Evolutionary conservation across 1,139 yeast species (phyloP).

Genomic region (Pichia sp.): DNA sequence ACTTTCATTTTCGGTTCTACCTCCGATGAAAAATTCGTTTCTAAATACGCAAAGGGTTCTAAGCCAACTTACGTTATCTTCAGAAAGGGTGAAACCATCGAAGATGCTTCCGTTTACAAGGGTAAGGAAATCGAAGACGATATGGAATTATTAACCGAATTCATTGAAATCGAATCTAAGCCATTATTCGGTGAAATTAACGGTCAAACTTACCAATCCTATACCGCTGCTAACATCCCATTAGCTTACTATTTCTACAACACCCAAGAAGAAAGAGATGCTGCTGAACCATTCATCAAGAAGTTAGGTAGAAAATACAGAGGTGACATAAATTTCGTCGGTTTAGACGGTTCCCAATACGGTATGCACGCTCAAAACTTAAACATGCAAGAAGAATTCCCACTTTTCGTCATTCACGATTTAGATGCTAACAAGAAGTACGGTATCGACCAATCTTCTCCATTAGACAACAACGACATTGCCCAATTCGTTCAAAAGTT

Average conservation of each 20-base stretch:
- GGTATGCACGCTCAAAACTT: conserved; percentile 91
- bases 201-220: conserved; percentile 75
- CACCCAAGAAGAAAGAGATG: conserved; percentile 62
- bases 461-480: conserved; percentile 41
- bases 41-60: conserved; percentile 39
- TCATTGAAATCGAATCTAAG: conserved; percentile 67
- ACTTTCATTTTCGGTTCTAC: conserved; percentile 61
- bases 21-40: conserved; percentile 43
- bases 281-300: conserved; percentile 49
- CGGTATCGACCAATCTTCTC: conserved; percentile 49
- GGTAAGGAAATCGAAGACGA: conserved; percentile 37
- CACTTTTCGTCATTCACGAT: conserved; percentile 89
- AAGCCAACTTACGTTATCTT: conserved; percentile 49
- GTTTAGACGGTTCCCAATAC: conserved; percentile 75
- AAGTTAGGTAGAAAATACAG: conserved; percentile 71
- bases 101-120: conserved; percentile 43
- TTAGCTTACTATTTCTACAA: conserved; percentile 87
- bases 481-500: conserved; percentile 63
- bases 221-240: conserved; percentile 73
- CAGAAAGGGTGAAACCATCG: conserved; percentile 39
- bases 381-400: conserved; percentile 84
- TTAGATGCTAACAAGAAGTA: conserved; percentile 65
- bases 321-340: conserved; percentile 85
- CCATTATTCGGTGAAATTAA: conserved; percentile 92
- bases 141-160: conserved; percentile 43